phyloP scores from a whole-genome alignment of 345 rosid genomes.

The Anacardium occidentale region DNA sequence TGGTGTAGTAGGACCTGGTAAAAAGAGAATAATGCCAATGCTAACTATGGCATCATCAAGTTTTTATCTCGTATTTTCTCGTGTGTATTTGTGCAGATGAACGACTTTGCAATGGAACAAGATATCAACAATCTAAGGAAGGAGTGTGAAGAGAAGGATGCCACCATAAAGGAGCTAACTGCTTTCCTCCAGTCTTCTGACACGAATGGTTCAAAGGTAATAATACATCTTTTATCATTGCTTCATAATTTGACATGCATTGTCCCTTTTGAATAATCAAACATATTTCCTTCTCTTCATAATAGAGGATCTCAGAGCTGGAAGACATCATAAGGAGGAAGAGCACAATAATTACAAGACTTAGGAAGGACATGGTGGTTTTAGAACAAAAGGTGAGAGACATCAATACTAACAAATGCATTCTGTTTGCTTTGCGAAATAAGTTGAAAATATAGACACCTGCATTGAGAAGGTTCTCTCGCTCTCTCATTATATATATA shows the following conservation, averaged over 20 bases:
- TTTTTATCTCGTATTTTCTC: conserved; percentile 12
- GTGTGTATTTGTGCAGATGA: conserved; percentile 43
- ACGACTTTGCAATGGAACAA: conserved; percentile 56
- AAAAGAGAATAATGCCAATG: background rate
- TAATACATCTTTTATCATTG: background rate
- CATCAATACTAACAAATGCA: background rate
- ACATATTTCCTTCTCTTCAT: conserved; percentile 5
- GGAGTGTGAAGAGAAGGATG: conserved; percentile 85
- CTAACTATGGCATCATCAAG: background rate
- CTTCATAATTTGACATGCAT: background rate
- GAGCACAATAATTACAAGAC: conserved; percentile 63
- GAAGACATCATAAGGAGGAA: conserved; percentile 76
- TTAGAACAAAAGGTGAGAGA: conserved; percentile 78
- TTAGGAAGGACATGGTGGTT: conserved; percentile 64
- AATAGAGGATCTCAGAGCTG: conserved; percentile 73
- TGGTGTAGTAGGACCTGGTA: background rate
- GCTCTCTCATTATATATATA: too few species aligned
- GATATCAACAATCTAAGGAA: conserved; percentile 63
- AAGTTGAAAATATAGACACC: background rate
- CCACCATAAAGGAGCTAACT: conserved; percentile 68
- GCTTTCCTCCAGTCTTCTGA: conserved; percentile 50
- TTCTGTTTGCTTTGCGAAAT: background rate
- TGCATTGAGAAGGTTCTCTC: background rate
- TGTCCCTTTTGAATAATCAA: background rate
- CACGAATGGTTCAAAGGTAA: conserved; percentile 66